Evolutionary conservation across 306 rosid species (phyloP), one percentile per base, ranked within the genome.

Genomic region (Ormosia semicastrata): DNA sequence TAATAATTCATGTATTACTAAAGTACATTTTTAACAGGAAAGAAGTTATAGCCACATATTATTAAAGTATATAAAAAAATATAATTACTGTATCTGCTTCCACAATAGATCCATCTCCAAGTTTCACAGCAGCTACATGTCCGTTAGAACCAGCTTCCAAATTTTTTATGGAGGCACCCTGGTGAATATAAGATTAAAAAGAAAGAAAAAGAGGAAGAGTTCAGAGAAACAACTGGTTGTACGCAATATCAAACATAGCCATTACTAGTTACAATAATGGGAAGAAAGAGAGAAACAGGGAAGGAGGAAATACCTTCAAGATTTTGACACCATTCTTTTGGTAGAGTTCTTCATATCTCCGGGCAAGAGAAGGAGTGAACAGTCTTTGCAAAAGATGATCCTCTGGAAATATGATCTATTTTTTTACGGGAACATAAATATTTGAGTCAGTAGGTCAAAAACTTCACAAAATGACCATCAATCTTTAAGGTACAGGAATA

Each of bases 281-380:
- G 57, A 36, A 50, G 71, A 41, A 76, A 32, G 75, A 33, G 81
- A 39, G 83, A 58, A 83, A 73, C 78, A 64, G 52, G 67, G 83
- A 79, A 63, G 69, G 80, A 77, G 73, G 66, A 68, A 77, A 39
- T 67, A 91, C 98, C 93, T 93, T 93, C 72, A 90, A 52, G 83
- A 93, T 85, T 88, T 93, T 95, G 81, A 93, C 91, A 70, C 98
- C 98, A 83, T 91, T 95, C 86, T 89, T 88, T 79, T 85, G 85
- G 91, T 93, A 95, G 76, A 93, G 94, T 77, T 93, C 91, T 84
- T 95, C 99, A 80, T 93, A 95, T 88, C 91, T 95, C 78, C 41
- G 83, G 67, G 97, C 87, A 78, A 95, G 94, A 73, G 98, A 89
- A 89, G 95, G 94, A 88, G 99, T 91, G 85, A 95, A 95, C 71